phyloP scores from a whole-genome alignment of 208 protist species.

The Leishmania guyanensis region DNA sequence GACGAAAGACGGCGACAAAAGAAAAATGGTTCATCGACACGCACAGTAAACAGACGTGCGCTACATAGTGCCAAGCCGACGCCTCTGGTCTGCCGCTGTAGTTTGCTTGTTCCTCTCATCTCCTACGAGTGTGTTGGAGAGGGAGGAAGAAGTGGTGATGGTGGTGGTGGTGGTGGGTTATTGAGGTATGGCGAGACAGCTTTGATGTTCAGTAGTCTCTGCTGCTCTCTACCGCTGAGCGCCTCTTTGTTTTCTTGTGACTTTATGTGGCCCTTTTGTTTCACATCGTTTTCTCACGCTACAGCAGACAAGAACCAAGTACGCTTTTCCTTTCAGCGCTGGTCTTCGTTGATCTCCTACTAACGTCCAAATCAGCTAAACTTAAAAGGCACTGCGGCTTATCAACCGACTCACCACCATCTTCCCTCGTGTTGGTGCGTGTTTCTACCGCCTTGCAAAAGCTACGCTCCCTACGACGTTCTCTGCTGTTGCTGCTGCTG shows the following conservation, averaged over 20 bases:
- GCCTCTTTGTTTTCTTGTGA: background rate
- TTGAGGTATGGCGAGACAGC: background rate
- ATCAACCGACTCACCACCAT: background rate
- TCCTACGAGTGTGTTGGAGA: background rate
- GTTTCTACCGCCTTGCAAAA: background rate
- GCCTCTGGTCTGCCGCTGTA: background rate
- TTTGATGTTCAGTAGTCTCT: background rate
- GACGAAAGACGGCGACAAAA: background rate
- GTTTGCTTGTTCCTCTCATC: background rate
- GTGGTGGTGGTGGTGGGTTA: background rate
- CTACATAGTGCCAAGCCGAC: background rate
- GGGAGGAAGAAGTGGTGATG: background rate
- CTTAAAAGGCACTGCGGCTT: background rate
- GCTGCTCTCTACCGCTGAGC: background rate
- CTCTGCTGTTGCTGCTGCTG: background rate
- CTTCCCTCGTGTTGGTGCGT: background rate
- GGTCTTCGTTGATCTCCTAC: background rate
- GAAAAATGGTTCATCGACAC: background rate
- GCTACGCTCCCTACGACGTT: background rate
- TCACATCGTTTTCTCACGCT: background rate
- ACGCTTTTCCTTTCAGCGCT: background rate
- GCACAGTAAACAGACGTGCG: background rate
- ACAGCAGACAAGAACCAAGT: background rate
- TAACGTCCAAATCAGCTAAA: background rate
- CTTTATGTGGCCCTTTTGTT: background rate